Evolutionary conservation across 768 basidiomycete species (phyloP).

Genomic region (Lactarius hengduanensis): DNA sequence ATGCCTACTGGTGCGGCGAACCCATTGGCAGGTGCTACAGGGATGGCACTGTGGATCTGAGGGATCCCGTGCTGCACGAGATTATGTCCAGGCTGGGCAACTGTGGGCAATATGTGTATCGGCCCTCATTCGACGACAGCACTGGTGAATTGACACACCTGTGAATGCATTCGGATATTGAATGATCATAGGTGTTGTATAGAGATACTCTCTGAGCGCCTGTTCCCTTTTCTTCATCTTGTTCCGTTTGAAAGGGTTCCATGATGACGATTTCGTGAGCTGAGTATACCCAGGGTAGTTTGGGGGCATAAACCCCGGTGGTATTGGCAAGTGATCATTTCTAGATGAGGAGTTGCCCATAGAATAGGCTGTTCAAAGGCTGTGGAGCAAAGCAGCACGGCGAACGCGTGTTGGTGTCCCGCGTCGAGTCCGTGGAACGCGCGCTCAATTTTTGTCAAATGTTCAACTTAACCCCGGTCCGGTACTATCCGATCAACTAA

Average conservation of each 20-base stretch:
- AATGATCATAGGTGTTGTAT: conserved; percentile 25
- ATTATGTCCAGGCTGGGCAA: conserved; percentile 21
- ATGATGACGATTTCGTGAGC: conserved; percentile 4
- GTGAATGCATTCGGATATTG: conserved; percentile 23
- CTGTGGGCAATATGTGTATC: neutral
- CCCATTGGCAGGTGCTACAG: conserved; percentile 10
- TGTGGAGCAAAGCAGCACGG: neutral
- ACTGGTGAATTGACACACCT: conserved; percentile 9
- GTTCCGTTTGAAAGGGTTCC: conserved; percentile 26
- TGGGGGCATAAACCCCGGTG: conserved; percentile 20
- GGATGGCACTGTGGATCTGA: conserved; percentile 14
- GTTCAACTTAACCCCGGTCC: conserved; percentile 11
- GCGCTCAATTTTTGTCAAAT: neutral
- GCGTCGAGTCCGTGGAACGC: neutral
- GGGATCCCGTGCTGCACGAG: conserved; percentile 18
- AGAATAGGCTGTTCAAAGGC: conserved; percentile 3
- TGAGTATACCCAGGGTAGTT: conserved; percentile 16
- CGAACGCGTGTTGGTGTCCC: neutral
- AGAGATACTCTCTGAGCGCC: conserved; percentile 23
- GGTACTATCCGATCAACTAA: conserved; percentile 5
- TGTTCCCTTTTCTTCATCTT: conserved; percentile 25
- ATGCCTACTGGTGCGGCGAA: neutral
- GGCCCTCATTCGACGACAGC: neutral
- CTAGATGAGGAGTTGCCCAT: conserved; percentile 25
- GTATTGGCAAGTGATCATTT: conserved; percentile 18